Evolutionary conservation across 2,329 filamentous ascomycete species (phyloP).

Genomic region (Diplodia corticola): DNA sequence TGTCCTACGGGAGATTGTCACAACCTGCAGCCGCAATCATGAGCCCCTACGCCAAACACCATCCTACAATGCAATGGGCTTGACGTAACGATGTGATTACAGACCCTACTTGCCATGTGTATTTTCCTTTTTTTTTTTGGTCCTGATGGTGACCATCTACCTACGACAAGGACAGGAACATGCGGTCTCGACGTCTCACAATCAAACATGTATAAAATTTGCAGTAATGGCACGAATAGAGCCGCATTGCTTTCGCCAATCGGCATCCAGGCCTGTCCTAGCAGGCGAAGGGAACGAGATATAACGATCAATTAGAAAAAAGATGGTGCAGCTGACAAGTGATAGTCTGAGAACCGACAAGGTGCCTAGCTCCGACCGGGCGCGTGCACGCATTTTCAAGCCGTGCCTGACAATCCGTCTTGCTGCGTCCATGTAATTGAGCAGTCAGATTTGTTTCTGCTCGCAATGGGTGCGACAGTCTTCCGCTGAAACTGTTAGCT

Average conservation of each 20-base stretch:
- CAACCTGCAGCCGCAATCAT: neutral
- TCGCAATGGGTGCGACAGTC: neutral
- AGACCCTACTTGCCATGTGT: neutral
- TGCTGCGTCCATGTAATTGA: neutral
- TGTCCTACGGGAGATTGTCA: neutral
- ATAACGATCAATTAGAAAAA: neutral
- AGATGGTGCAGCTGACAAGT: neutral
- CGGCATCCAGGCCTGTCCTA: neutral
- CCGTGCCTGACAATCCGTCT: neutral
- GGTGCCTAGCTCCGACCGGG: neutral
- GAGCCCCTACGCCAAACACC: neutral
- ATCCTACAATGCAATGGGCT: neutral
- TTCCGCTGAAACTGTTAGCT: neutral
- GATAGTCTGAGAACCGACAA: neutral
- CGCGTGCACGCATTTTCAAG: neutral
- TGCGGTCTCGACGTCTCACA: neutral
- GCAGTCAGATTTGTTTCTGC: neutral
- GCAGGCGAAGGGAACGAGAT: neutral
- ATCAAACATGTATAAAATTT: neutral
- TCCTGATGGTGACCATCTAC: neutral
- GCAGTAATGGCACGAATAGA: neutral
- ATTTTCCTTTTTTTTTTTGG: neutral
- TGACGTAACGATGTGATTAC: neutral
- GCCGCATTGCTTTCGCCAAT: neutral
- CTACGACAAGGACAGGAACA: no score